phyloP scores from a whole-genome alignment of 371 early-diverging fungal species.

The Parasitella parasitica region DNA sequence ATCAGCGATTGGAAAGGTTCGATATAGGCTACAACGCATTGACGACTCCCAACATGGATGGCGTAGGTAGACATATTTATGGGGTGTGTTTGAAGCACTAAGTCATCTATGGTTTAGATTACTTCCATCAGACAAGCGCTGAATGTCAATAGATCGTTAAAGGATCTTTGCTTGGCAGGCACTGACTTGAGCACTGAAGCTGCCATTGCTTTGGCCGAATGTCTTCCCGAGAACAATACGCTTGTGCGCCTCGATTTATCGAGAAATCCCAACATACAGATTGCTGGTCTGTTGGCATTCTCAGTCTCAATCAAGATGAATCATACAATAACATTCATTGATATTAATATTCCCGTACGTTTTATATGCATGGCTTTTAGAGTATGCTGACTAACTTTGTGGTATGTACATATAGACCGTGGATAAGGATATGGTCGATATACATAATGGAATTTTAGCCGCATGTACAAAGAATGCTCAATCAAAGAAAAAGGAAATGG shows the following conservation, averaged over 20 bases:
- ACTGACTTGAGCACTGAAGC: slow-evolving; percentile 65
- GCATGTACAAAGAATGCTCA: slow-evolving; percentile 71
- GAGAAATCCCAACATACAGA: slow-evolving; percentile 67
- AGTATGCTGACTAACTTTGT: background rate
- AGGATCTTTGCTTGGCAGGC: slow-evolving; percentile 63
- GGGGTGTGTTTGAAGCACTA: background rate
- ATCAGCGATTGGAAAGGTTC: slow-evolving; percentile 39
- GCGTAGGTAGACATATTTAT: slow-evolving; percentile 32
- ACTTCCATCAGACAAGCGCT: slow-evolving; percentile 62
- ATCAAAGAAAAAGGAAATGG: slow-evolving; percentile 8
- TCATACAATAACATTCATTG: slow-evolving; percentile 66
- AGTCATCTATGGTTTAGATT: slow-evolving; percentile 30
- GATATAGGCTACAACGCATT: slow-evolving; percentile 49
- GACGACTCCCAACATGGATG: slow-evolving; percentile 38
- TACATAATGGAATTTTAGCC: slow-evolving; percentile 68
- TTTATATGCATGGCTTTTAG: no score
- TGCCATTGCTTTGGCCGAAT: slow-evolving; percentile 78
- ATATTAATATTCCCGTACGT: slow-evolving; percentile 67
- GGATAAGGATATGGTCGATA: slow-evolving; percentile 64
- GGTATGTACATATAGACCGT: slow-evolving; percentile 47
- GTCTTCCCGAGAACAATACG: slow-evolving; percentile 70
- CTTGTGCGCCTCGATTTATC: slow-evolving; percentile 73
- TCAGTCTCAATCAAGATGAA: slow-evolving; percentile 74
- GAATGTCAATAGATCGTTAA: slow-evolving; percentile 62
- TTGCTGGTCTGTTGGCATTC: slow-evolving; percentile 80